Percentiles rank a stretch among this genome's conserved stretches.
Conservation (phyloP, 2,329 filamentous ascomycete species). For the Falciphora oryzae region DNA sequence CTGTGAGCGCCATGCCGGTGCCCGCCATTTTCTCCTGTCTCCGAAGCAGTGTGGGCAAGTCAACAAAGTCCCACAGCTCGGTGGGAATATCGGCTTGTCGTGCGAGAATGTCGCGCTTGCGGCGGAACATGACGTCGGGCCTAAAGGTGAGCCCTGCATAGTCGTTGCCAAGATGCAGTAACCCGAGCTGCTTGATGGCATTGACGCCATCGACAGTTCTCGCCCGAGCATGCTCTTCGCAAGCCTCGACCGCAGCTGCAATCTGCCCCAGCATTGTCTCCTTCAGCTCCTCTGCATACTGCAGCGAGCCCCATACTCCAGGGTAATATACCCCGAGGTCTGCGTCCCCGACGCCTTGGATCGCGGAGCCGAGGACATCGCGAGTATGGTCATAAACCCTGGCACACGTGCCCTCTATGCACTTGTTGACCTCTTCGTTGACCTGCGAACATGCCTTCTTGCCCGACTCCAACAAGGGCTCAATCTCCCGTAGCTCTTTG, state of each 20-base stretch:
- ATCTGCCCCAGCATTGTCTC: slow-evolving; percentile 88
- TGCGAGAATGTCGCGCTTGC: slow-evolving; percentile 72
- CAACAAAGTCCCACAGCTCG: slow-evolving; percentile 90
- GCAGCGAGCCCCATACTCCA: slow-evolving; percentile 76
- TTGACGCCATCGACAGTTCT: slow-evolving; percentile 77
- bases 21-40: slow-evolving; percentile 92
- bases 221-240: slow-evolving; percentile 78
- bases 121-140: slow-evolving; percentile 89
- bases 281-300: slow-evolving; percentile 91
- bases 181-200: slow-evolving; percentile 79
- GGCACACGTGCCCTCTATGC: slow-evolving; percentile 78
- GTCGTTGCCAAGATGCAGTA: slow-evolving; percentile 82
- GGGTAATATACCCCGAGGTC: slow-evolving; percentile 82
- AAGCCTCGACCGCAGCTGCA: slow-evolving; percentile 67
- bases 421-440: slow-evolving; percentile 71
- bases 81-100: slow-evolving; percentile 83
- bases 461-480: slow-evolving; percentile 79
- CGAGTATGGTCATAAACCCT: slow-evolving; percentile 83
- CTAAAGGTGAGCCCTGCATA: slow-evolving; percentile 84
- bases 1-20: slow-evolving; percentile 88
- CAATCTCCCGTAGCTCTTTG: slow-evolving; percentile 72
- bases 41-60: slow-evolving; percentile 75
- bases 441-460: slow-evolving; percentile 75
- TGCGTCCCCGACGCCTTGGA: slow-evolving; percentile 64
- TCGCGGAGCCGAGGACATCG: slow-evolving; percentile 66